Evolutionary conservation across 345 rosid genomes (phyloP).

Genomic region (Aquilaria yunnanensis): DNA sequence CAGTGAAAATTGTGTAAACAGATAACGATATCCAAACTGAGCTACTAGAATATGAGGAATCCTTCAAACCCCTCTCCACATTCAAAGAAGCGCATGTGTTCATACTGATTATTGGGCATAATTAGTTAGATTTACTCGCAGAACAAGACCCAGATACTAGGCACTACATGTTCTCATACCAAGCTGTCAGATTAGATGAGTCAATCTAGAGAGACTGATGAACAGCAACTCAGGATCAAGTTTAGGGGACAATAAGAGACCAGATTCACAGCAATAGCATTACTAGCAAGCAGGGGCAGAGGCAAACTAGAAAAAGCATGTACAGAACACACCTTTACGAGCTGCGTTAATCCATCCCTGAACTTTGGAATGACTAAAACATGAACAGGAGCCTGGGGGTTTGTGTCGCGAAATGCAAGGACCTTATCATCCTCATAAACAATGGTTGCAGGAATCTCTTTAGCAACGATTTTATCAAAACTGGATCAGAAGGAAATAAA

Average conservation of each 20-base stretch:
- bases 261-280: not conserved
- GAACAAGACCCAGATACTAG: no score
- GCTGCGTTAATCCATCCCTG: constrained; percentile 74
- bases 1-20: not conserved
- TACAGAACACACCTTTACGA: constrained; percentile 46
- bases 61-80: no score
- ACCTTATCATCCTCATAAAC: constrained; percentile 93
- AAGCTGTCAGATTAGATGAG: no score
- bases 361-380: constrained; percentile 79
- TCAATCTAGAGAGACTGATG: no score
- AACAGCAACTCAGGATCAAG: no score
- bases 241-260: not conserved
- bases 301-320: not conserved
- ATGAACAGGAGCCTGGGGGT: constrained; percentile 91
- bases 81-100: no score
- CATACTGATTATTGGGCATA: no score
- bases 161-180: no score
- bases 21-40: not conserved
- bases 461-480: constrained; percentile 88
- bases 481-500: constrained; percentile 22
- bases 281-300: not conserved
- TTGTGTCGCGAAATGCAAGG: constrained; percentile 76
- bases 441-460: constrained; percentile 76
- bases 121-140: no score
- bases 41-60: no score